These are phyloP conservation scores for Ophiostoma piceae DNA, from an alignment of 2,329 filamentous ascomycete species.

Conservation along the genomic window DNA sequence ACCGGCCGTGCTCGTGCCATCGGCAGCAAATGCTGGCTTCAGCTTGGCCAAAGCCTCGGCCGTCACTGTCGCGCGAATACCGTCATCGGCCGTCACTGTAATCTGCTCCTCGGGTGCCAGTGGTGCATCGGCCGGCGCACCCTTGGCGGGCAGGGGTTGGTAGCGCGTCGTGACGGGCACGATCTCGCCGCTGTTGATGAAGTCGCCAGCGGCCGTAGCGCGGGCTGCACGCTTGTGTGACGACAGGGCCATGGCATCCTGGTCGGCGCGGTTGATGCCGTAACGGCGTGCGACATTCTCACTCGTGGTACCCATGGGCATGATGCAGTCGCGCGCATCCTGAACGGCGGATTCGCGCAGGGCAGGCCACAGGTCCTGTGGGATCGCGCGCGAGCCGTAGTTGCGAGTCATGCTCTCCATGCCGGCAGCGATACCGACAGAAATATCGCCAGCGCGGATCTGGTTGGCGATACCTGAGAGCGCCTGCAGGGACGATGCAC, in stretches of 20 bases:
- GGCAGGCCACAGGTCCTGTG: conserved; percentile 71
- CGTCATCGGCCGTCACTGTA: conserved; percentile 73
- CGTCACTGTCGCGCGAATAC: conserved; percentile 64
- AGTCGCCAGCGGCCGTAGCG: conserved; percentile 64
- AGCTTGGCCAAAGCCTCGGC: conserved; percentile 68
- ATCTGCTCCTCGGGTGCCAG: conserved; percentile 46
- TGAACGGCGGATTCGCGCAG: conserved; percentile 58
- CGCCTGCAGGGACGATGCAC: conserved; percentile 70
- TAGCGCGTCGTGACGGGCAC: conserved; percentile 70
- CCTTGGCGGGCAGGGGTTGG: conserved; percentile 59
- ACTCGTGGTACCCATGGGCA: conserved; percentile 87
- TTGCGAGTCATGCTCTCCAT: conserved; percentile 97
- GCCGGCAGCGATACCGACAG: conserved; percentile 73
- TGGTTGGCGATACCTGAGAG: conserved; percentile 69
- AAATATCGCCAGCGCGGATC: conserved; percentile 69
- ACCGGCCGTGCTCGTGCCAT: conserved; percentile 76
- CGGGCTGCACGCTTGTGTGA: conserved; percentile 68
- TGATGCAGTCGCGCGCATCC: conserved; percentile 79
- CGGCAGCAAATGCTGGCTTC: conserved; percentile 76
- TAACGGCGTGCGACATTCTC: conserved; percentile 84
- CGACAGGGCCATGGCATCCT: conserved; percentile 74
- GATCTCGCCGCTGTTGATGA: conserved; percentile 73
- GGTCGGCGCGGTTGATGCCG: conserved; percentile 65
- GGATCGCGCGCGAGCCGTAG: conserved; percentile 80
- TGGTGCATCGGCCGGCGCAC: conserved; percentile 45